These are phyloP conservation scores for Globisporangium parvum DNA, from an alignment of 352 stramenopile species.

Conservation along the genomic window DNA sequence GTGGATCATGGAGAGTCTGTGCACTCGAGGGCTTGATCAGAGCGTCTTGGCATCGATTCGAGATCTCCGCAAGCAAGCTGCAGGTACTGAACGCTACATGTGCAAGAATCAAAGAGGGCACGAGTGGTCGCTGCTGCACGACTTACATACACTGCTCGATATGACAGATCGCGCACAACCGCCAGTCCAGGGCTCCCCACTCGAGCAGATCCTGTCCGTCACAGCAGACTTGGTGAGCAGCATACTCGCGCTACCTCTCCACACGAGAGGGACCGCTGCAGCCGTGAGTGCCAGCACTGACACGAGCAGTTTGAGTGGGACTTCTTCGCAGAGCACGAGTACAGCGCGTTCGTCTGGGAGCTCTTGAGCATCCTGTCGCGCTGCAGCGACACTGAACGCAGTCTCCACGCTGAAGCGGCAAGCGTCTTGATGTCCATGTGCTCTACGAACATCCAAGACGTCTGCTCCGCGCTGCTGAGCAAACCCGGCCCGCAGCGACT, in stretches of 20 bases:
- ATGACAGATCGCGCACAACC: background rate
- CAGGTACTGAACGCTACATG: conserved; percentile 1
- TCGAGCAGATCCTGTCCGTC: conserved; percentile 5
- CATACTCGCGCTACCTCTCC: too few relatives aligned
- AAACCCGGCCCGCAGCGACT: background rate
- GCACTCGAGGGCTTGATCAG: conserved; percentile 4
- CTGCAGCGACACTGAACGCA: conserved; percentile 20
- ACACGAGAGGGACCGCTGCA: too few relatives aligned
- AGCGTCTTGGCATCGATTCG: conserved; percentile 7
- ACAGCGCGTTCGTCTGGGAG: conserved; percentile 16
- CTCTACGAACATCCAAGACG: conserved; percentile 18
- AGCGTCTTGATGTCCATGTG: conserved; percentile 30
- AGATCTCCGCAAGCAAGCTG: conserved; percentile 10
- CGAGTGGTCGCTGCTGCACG: too few relatives aligned
- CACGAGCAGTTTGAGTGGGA: conserved; percentile 34
- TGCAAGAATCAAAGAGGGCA: background rate
- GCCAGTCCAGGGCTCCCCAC: background rate
- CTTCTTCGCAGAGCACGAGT: conserved; percentile 22
- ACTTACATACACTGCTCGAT: background rate
- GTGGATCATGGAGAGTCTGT: conserved; percentile 12
- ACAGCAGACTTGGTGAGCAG: conserved; percentile 6
- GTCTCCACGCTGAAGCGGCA: conserved; percentile 19
- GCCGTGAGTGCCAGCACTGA: background rate
- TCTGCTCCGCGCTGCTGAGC: conserved; percentile 12
- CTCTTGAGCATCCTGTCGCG: conserved; percentile 21